Evolutionary conservation across 2,329 filamentous ascomycete species (phyloP).

Genomic region (Trichoderma sp.): DNA sequence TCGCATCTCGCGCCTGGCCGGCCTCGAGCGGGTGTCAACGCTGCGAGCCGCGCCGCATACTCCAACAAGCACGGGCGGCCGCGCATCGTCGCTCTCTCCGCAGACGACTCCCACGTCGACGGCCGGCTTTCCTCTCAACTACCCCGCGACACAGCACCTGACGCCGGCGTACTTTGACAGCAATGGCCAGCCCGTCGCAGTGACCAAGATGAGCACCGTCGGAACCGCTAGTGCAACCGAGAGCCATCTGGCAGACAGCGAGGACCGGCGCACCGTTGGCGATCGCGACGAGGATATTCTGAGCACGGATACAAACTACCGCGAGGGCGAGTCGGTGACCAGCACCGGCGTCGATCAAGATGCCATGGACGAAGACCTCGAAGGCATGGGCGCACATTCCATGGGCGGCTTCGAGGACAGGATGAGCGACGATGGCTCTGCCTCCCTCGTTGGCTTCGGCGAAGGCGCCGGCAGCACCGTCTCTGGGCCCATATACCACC

Average conservation of each 20-base stretch:
- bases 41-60: conserved; percentile 57
- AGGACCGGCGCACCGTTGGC: conserved; percentile 59
- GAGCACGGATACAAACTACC: conserved; percentile 67
- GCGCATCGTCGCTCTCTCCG: conserved; percentile 48
- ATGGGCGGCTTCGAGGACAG: conserved; percentile 65
- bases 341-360: conserved; percentile 52
- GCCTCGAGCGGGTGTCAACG: conserved; percentile 86
- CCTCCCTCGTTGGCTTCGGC: conserved; percentile 86
- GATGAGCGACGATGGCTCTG: conserved; percentile 83
- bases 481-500: conserved; percentile 73
- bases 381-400: conserved; percentile 51
- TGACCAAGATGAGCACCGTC: conserved; percentile 84
- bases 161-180: conserved; percentile 80
- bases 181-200: conserved; percentile 67
- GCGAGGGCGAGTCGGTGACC: conserved; percentile 62
- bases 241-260: conserved; percentile 63
- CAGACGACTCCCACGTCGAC: conserved; percentile 58
- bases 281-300: conserved; percentile 68
- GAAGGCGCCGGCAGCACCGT: conserved; percentile 88
- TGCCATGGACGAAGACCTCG: conserved; percentile 59
- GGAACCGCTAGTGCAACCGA: conserved; percentile 88
- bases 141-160: conserved; percentile 46
- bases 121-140: conserved; percentile 48
- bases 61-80: conserved; percentile 37
- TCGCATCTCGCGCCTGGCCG: conserved; percentile 90